Conservation (phyloP, 2,329 filamentous ascomycete species). For the Exophiala calicioides region DNA sequence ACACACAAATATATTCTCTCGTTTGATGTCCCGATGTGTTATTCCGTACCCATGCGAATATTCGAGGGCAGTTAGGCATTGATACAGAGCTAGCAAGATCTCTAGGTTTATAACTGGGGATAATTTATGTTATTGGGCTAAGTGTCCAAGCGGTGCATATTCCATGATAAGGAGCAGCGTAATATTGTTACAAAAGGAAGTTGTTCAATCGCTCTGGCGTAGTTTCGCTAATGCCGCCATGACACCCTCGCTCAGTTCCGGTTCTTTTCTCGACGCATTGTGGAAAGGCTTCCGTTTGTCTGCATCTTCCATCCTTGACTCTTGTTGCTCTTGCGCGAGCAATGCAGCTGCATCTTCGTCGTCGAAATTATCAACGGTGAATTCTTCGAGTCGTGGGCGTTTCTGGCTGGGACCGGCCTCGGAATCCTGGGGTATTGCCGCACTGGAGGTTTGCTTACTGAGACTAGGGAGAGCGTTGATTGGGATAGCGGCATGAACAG, state of each 20-base stretch:
- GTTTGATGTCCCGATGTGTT: no score
- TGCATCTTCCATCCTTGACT: conserved; percentile 11
- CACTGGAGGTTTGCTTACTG: conserved; percentile 13
- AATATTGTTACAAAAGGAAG: not conserved
- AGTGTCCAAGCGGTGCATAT: no score
- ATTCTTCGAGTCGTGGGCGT: conserved; percentile 22
- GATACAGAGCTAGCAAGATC: no score
- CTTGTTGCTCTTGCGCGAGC: conserved; percentile 35
- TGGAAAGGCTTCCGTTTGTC: conserved; percentile 18
- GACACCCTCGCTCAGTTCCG: conserved; percentile 57
- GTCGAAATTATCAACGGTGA: conserved; percentile 34
- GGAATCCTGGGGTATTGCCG: conserved; percentile 16
- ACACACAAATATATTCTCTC: no score
- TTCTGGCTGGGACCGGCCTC: conserved; percentile 21
- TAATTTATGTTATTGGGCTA: no score
- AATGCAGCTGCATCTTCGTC: conserved; percentile 53
- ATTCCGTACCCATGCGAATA: no score
- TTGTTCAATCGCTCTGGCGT: conserved; percentile 41
- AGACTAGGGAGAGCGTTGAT: conserved; percentile 30
- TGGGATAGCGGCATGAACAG: conserved; percentile 33
- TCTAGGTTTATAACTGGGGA: no score
- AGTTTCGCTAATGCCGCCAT: conserved; percentile 60
- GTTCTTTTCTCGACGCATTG: conserved; percentile 30
- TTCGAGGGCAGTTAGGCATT: no score
- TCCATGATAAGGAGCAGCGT: no score